Base-by-base conservation (phyloP, 2,329 filamentous ascomycete species). In the Seiridium cupressi region DNA sequence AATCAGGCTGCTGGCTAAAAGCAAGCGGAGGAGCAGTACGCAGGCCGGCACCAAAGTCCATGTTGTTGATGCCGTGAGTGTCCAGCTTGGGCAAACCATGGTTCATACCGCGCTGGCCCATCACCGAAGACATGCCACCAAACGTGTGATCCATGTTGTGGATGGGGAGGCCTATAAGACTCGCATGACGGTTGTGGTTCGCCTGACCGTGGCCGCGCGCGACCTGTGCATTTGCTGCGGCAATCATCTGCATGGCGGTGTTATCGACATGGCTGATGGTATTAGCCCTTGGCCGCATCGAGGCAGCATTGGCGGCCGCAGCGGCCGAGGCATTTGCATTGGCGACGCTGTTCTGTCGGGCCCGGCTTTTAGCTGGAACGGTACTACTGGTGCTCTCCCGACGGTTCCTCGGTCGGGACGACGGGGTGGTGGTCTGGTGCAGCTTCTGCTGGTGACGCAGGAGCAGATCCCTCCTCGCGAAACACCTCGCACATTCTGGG, bases 361-460 rank as follows among this genome's bases (percentile, higher is more conserved):
- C 92, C 62, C 93, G 85, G 66, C 87, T 89, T 65, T 88, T 81
- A 38, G 83, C 84, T 11, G 86, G 84, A 5, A 84, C 82, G 7
- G 88, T 87, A 62, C 89, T 86, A 58, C 90, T 92, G 62, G 90
- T 90, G 75, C 95, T 98, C 78, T 98, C 95, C 65, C 95, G 87
- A 66, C 94, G 90, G 68, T 92, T 93, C 68, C 93, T 88, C 51
- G 93, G 93, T 62, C 93, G 87, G 51, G 93, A 89, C 5, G 93
- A 93, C 5, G 95, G 91, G 0, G 93, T 93, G 10, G 92, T 91
- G 34, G 92, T 92, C 83, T 96, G 92, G 74, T 99, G 95, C 53
- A 99, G 85, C 82, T 99, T 99, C 81, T 99, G 95, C 82, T 99
- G 95, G 77, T 99, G 95, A 61, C 95, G 88, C 66, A 99, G 81